Conservation (phyloP, 1,284 basidiomycete species). For the Boletus mariae region DNA sequence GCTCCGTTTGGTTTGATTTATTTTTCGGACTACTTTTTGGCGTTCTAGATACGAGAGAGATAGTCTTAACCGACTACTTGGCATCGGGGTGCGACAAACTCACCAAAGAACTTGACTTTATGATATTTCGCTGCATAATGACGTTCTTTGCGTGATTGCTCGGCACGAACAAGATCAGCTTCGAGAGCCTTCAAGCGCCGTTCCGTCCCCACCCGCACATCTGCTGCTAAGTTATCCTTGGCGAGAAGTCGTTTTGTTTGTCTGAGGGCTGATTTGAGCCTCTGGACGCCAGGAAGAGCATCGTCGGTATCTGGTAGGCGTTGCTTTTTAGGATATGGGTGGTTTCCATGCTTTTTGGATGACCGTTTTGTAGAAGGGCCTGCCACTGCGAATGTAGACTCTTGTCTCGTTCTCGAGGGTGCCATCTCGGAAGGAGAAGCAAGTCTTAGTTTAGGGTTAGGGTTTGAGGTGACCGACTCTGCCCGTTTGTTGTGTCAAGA, state of each 20-base stretch:
- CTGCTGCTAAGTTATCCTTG: constrained; percentile 77
- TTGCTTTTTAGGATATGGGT: constrained; percentile 21
- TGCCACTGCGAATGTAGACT: not conserved
- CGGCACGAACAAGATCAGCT: constrained; percentile 65
- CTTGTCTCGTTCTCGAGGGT: constrained; percentile 13
- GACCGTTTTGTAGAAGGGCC: constrained; percentile 15
- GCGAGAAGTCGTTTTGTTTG: constrained; percentile 77
- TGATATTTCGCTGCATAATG: constrained; percentile 75
- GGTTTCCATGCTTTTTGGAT: constrained; percentile 15
- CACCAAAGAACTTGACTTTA: constrained; percentile 87
- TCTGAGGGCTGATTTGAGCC: constrained; percentile 74
- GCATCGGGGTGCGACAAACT: constrained; percentile 24
- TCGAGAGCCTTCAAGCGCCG: constrained; percentile 72
- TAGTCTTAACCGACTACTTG: not conserved
- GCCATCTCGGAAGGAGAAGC: constrained; percentile 13
- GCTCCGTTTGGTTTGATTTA: constrained; percentile 59
- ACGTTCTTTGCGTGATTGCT: constrained; percentile 62
- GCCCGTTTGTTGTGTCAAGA: too few species aligned
- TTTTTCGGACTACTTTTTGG: constrained; percentile 73
- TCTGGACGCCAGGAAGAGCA: constrained; percentile 61
- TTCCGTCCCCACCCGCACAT: constrained; percentile 75
- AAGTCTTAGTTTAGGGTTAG: constrained; percentile 26
- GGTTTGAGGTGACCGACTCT: constrained; percentile 9
- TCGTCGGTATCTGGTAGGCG: constrained; percentile 20
- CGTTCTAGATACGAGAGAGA: constrained; percentile 50